Conservation (phyloP, 2,329 filamentous ascomycete genomes). For the Balansia obtecta region DNA sequence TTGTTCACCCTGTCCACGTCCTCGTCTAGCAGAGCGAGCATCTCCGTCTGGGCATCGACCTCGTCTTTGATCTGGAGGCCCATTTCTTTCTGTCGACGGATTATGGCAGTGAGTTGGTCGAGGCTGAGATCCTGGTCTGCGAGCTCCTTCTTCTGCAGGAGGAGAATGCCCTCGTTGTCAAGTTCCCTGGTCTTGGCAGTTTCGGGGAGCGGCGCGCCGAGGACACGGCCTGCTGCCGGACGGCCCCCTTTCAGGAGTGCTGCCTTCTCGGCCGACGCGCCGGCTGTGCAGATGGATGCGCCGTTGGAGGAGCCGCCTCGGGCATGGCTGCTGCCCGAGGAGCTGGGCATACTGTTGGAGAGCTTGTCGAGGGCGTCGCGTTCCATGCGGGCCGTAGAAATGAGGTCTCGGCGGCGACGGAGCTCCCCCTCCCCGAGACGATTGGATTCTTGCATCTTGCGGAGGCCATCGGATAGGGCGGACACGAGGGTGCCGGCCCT, state of each 20-base stretch:
- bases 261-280: slow-evolving; percentile 34
- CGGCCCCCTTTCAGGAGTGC: slow-evolving; percentile 29
- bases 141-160: slow-evolving; percentile 65
- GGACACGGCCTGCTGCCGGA: slow-evolving; percentile 46
- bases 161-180: slow-evolving; percentile 62
- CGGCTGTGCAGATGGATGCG: not conserved
- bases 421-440: slow-evolving; percentile 63
- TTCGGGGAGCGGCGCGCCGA: slow-evolving; percentile 62
- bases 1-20: slow-evolving; percentile 52
- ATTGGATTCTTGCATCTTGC: slow-evolving; percentile 38
- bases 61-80: slow-evolving; percentile 65
- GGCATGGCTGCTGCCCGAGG: slow-evolving; percentile 16
- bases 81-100: slow-evolving; percentile 65
- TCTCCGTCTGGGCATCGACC: slow-evolving; percentile 56
- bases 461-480: slow-evolving; percentile 53
- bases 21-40: slow-evolving; percentile 54
- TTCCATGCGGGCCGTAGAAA: slow-evolving; percentile 59
- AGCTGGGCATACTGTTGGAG: slow-evolving; percentile 39
- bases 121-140: slow-evolving; percentile 63
- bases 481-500: slow-evolving; percentile 52
- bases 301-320: slow-evolving; percentile 32
- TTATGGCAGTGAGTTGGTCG: slow-evolving; percentile 53
- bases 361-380: slow-evolving; percentile 64
- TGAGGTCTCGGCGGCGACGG: slow-evolving; percentile 55
- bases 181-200: slow-evolving; percentile 65